Base-by-base conservation (phyloP, 2,329 filamentous ascomycete genomes). In the Penicillium olsonii region DNA sequence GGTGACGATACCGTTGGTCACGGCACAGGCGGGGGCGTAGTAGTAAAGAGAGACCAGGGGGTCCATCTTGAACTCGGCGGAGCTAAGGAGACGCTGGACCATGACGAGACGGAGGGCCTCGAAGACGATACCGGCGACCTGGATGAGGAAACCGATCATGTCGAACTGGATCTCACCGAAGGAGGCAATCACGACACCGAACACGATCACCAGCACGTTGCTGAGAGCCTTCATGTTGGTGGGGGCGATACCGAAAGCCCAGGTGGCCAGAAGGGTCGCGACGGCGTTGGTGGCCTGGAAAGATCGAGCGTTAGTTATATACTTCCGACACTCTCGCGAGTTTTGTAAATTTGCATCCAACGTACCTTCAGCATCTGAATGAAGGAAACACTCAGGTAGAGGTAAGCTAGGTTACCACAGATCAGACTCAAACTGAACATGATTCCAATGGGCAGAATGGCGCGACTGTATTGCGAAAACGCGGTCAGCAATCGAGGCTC, bases 371-470 rank as follows among this genome's bases (percentile, higher is more conserved):
- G 85, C 92, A 97, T 97, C 80, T 97, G 92, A 67, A 97, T 97
- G 74, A 97, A 97, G 53, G 92, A 88, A 51, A 97, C 92, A 60
- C 88, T 94, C 54, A 97, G 84, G 75, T 96, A 96, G 47, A 96
- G 83, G 70, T 97, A 97, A 63, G 92, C 91, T 75, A 95, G 76
- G 78, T 97, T 97, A 68, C 92, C 91, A 75, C 91, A 96, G 70
- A 97, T 96, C 78, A 97, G 82, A 74, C 88, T 94, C 78, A 96
- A 78, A 70, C 88, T 94, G 84, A 96, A 97, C 78, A 96, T 95
- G 69, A 96, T 75, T 60, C 92, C 92, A 65, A 97, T 96, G 48
- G 92, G 92, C 31, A 96, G 87, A 61, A 97, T 96, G 37, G 92
- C 91, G 62, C 91, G 86, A 52, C 62, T 65, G 20, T 31, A 47